Base-by-base conservation (phyloP, 768 basidiomycete genomes). In the Sarcomyxa edulis region DNA sequence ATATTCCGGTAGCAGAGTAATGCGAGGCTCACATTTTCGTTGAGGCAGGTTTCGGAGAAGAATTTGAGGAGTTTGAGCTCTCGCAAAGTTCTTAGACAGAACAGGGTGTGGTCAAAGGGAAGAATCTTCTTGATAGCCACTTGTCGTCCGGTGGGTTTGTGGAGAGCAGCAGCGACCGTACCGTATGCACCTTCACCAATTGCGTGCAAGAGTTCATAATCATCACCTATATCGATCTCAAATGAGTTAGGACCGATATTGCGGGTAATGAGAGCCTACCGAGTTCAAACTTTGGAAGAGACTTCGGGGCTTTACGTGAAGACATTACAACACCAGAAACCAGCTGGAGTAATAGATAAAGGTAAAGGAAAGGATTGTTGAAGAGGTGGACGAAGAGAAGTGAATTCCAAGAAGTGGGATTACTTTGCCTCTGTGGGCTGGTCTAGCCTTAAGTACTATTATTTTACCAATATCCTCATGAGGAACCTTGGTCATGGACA, bases 81-180 rank as follows among this genome's bases (percentile, higher is more conserved):
- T 44, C 93, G 76, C 37, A 96, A 67, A 2, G 93, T 97, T 42
- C 85, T 74, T 55, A 95, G 65, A 51, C 86, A 90, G 66, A 93
- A 95, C 59, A 95, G 71, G 22, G 88, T 84, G 56, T 95, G 93
- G 53, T 95, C 93, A 60, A 96, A 95, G 7, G 92, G 93, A 28
- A 87, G 78, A 52, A 96, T 84, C 64, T 90, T 92, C 75, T 95
- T 97, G 66, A 95, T 94, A 29, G 93, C 94, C 11, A 97, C 91
- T 57, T 89, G 78, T 43, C 80, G 78, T 22, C 82, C 78, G 6
- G 81, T 78, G 5, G 87, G 84, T 49, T 78, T 76, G 64, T 96
- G 92, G 25, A 85, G 65, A 23, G 93, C 94, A 39, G 92, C 87
- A 40, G 77, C 87, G 35, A 96, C 92, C 15, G 85, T 89, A 21